Evolutionary conservation across 352 stramenopile species (phyloP), one percentile per base, ranked within the genome.

Genomic region (Pythium graminicola): DNA sequence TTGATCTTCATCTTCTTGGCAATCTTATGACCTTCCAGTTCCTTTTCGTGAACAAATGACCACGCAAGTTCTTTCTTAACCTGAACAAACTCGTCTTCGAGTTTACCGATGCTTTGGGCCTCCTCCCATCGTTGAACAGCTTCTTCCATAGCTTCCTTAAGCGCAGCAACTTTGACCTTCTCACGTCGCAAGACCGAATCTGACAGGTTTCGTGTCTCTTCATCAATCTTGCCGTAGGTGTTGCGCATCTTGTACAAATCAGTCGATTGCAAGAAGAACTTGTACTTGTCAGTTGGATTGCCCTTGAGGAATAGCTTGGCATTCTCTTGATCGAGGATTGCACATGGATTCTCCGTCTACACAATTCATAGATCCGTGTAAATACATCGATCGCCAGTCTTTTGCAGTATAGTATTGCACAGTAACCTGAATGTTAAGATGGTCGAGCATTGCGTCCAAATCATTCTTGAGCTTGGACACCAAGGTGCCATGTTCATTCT

Each of bases 271-370:
- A 97, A 76, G 51, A 99, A 99, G 65, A 99, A 98, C 23, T 80
- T 81, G 75, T 98, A 99, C 62, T 99, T 99, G 36, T 98, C 93
- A 14, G 80, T 69, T 4, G 82, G 65, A 53, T 95, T 97, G 32
- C 95, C 95, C 22, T 95, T 96, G 20, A 99, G 64, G 63, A 99
- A 99, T 50, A 97, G 82, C 67, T 99, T 99, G 14, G 95, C 92
- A 53, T 98, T 98, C 69, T 99, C 95, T 64, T 99, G 96, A 66
- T 99, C 95, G 33, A 99, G 64, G 31, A 99, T 93, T 4, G 91
- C 89, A 24, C 96, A 97, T 29, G 96, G 96, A 76, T 99, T 99
- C 54, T 98, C 95, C 16, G 98, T 96, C 67, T 97, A 51, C 36
- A 52, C 6, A 20, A n/a, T n/a, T 16, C 31, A 38, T 38, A 38